These are phyloP conservation scores for Fusarium domesticum DNA, from an alignment of 2,329 filamentous ascomycete genomes.

Conservation along the genomic window DNA sequence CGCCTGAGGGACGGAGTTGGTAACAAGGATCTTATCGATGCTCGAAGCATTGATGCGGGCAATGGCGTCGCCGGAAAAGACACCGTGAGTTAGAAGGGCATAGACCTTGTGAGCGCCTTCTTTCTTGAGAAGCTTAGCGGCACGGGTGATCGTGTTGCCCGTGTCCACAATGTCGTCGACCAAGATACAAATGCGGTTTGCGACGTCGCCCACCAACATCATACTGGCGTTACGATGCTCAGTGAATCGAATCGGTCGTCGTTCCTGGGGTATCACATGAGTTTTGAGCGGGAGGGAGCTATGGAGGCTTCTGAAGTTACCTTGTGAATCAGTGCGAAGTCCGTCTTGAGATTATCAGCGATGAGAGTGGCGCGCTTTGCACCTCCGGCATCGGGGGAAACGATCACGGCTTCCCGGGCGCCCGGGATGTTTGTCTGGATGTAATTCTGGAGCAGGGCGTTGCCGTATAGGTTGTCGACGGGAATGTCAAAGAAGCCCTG, in stretches of 20 bases:
- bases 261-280: constrained; percentile 59
- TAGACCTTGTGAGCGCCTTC: constrained; percentile 91
- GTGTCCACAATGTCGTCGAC: constrained; percentile 95
- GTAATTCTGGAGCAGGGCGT: constrained; percentile 67
- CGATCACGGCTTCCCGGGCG: constrained; percentile 83
- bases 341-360: constrained; percentile 87
- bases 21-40: constrained; percentile 90
- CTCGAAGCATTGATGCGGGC: constrained; percentile 89
- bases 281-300: constrained; percentile 34
- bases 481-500: constrained; percentile 99
- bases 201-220: constrained; percentile 90
- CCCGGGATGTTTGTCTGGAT: constrained; percentile 80
- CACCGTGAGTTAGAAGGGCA: constrained; percentile 89
- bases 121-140: constrained; percentile 93
- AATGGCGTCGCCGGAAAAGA: constrained; percentile 92
- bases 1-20: constrained; percentile 88
- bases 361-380: constrained; percentile 95
- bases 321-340: constrained; percentile 98
- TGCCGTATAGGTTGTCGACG: constrained; percentile 93
- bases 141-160: constrained; percentile 93
- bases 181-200: constrained; percentile 77
- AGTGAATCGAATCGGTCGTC: constrained; percentile 80
- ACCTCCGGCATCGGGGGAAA: constrained; percentile 93
- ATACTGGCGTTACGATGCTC: constrained; percentile 90
- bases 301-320: constrained; percentile 37